Percentiles rank a stretch among this genome's conserved stretches.
Conservation (phyloP, 805 yeast species). For the Kockiozyma suomiensis region DNA sequence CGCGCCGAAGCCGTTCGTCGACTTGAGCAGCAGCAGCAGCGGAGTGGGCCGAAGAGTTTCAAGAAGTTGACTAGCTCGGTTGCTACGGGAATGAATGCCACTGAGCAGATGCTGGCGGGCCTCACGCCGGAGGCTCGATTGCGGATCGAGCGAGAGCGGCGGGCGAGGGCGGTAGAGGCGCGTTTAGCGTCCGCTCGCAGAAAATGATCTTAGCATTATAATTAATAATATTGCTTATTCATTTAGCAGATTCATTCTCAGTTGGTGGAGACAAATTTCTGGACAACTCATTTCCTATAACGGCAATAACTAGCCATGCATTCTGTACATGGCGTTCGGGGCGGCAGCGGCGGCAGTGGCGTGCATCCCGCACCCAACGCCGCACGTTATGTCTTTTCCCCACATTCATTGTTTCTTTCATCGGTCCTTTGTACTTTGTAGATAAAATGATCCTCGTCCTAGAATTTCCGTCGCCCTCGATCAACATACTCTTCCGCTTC, state of each 20-base stretch:
- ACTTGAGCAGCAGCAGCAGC: constrained; percentile 27
- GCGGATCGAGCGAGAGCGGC: constrained; percentile 85
- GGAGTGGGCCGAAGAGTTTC: constrained; percentile 16
- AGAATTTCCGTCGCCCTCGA: background rate
- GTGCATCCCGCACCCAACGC: background rate
- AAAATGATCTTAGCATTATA: background rate
- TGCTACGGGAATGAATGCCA: constrained; percentile 35
- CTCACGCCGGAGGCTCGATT: constrained; percentile 72
- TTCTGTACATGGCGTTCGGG: background rate
- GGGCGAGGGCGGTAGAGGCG: constrained; percentile 97
- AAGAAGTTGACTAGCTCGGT: constrained; percentile 34
- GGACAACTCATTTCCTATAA: no score
- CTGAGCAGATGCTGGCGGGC: constrained; percentile 45
- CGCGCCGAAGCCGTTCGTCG: constrained; percentile 36
- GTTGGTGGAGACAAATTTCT: no score
- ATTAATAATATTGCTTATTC: background rate
- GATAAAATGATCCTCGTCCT: background rate
- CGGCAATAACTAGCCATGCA: no score
- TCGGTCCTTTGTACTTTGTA: background rate
- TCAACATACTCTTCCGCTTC: background rate
- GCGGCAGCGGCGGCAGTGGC: background rate
- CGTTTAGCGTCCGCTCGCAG: constrained; percentile 43
- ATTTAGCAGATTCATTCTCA: no score
- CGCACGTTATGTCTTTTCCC: background rate
- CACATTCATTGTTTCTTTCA: constrained; percentile 1